Conservation (phyloP, 2,329 filamentous ascomycete species). For the Colletotrichum chlorophyti region DNA sequence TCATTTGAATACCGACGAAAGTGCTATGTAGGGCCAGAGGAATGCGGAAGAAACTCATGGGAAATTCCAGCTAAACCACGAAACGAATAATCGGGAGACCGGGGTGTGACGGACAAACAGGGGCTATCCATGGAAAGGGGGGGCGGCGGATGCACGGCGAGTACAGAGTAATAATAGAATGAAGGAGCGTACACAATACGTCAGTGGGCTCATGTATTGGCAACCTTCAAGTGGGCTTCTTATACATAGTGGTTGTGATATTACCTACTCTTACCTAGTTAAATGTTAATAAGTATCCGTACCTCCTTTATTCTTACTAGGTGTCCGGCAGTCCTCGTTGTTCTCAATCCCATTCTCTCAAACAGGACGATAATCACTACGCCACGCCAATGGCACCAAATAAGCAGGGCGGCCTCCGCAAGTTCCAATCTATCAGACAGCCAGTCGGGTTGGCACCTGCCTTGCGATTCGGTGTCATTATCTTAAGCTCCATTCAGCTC, state of each 20-base stretch:
- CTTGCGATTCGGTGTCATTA: too few species aligned
- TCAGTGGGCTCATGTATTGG: constrained; percentile 5
- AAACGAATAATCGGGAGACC: constrained; percentile 17
- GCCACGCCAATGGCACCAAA: background rate
- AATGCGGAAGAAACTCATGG: too few species aligned
- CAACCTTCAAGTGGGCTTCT: too few species aligned
- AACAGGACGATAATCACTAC: background rate
- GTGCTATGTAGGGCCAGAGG: too few species aligned
- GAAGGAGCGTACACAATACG: constrained; percentile 15
- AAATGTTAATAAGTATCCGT: background rate
- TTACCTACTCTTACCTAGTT: background rate
- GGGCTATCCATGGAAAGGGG: background rate
- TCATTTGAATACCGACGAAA: too few species aligned
- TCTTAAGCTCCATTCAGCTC: background rate
- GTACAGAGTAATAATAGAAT: constrained; percentile 24
- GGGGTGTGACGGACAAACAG: background rate
- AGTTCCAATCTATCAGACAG: background rate
- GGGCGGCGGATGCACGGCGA: background rate
- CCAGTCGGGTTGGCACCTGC: too few species aligned
- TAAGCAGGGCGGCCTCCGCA: constrained; percentile 1
- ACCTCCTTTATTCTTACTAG: background rate
- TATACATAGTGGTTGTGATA: constrained; percentile 7
- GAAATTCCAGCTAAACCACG: background rate
- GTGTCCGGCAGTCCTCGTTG: too few species aligned
- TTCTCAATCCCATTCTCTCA: too few species aligned